A percentile compares a stretch with the other conserved stretches of the same genome.
These are phyloP conservation scores for Firmiana major DNA, from an alignment of 345 rosid species.

Conservation along the genomic window DNA sequence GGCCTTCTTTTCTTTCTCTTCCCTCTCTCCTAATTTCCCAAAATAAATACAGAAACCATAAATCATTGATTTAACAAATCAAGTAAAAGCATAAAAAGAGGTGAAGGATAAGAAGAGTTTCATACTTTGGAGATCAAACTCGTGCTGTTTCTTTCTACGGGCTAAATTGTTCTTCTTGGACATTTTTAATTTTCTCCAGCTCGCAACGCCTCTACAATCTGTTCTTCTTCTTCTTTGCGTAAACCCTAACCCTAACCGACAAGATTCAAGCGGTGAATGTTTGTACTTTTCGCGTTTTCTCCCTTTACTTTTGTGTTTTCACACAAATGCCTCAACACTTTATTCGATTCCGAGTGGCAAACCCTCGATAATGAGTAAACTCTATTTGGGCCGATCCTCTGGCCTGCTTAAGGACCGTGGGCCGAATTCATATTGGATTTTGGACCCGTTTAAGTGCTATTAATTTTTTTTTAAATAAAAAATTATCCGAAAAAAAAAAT, in stretches of 20 bases:
- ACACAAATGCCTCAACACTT: no score
- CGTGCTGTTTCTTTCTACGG: constrained; percentile 77
- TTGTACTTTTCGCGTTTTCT: no score
- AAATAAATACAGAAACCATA: neutral
- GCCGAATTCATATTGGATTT: no score
- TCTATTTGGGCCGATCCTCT: no score
- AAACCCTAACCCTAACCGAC: neutral
- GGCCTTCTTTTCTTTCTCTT: constrained; percentile 55
- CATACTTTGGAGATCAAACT: constrained; percentile 74
- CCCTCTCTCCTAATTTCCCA: constrained; percentile 64
- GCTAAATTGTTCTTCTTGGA: constrained; percentile 95
- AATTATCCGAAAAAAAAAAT: no score
- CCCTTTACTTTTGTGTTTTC: no score
- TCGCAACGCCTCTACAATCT: neutral
- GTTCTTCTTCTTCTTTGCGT: neutral
- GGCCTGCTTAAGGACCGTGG: no score
- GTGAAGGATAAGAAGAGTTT: neutral
- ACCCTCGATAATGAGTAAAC: no score
- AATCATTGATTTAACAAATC: neutral
- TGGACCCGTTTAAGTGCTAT: no score
- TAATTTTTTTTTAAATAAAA: no score
- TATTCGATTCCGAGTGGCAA: no score
- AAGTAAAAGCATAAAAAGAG: neutral
- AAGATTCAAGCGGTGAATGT: no score
- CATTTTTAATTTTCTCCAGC: constrained; percentile 30